Conservation (phyloP, 495 filamentous ascomycete species). For the Emericellopsis terricola region DNA sequence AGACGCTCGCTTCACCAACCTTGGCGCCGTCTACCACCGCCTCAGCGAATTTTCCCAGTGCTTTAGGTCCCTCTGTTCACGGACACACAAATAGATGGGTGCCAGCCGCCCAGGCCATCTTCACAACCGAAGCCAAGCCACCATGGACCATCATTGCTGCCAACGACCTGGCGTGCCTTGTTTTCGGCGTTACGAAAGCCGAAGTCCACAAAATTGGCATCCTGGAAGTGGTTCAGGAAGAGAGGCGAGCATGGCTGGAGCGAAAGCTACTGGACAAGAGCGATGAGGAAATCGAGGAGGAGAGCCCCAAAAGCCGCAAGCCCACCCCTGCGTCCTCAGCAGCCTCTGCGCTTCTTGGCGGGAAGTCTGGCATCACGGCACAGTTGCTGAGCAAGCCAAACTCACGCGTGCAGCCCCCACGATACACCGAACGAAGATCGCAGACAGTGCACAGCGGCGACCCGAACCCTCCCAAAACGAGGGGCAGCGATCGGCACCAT, state of each 20-base stretch:
- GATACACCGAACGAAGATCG: constrained; percentile 22
- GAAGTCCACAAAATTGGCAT: constrained; percentile 93
- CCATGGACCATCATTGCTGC: constrained; percentile 94
- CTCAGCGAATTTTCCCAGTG: constrained; percentile 11
- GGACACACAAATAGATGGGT: constrained; percentile 81
- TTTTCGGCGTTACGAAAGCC: constrained; percentile 87
- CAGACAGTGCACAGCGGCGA: constrained; percentile 63
- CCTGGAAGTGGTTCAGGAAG: constrained; percentile 79
- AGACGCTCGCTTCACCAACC: constrained; percentile 20
- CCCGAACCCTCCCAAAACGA: constrained; percentile 37
- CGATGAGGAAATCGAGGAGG: constrained; percentile 19
- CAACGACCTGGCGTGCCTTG: constrained; percentile 90
- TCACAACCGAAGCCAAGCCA: constrained; percentile 70
- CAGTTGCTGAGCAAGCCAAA: constrained; percentile 75
- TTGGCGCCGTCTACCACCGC: constrained; percentile 19
- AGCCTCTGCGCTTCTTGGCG: constrained; percentile 31
- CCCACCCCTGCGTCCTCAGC: constrained; percentile 26
- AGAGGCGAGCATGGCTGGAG: constrained; percentile 77
- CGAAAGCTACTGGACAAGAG: constrained; percentile 52
- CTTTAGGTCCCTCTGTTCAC: constrained; percentile 35
- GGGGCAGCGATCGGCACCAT: constrained; percentile 30
- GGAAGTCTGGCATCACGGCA: constrained; percentile 61
- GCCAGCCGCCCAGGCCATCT: constrained; percentile 87
- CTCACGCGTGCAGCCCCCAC: constrained; percentile 38
- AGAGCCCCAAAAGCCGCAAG: constrained; percentile 21